Percentiles rank a stretch among this genome's conserved stretches.
phyloP scores from a whole-genome alignment of 2,329 filamentous ascomycete genomes.

The Triangularia verruculosa region DNA sequence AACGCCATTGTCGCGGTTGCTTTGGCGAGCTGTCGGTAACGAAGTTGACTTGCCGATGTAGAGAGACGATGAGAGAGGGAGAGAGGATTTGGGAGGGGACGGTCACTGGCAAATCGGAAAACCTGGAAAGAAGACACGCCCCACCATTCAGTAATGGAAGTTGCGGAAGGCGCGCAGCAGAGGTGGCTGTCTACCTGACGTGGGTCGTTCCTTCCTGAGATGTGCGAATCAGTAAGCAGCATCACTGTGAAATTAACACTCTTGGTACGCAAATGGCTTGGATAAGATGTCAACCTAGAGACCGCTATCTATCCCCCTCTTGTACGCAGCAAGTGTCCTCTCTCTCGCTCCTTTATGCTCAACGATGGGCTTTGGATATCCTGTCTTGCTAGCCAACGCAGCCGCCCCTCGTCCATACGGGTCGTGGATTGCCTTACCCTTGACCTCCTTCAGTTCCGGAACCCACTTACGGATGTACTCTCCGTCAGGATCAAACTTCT shows the following conservation, averaged over 20 bases:
- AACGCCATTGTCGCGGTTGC: not conserved
- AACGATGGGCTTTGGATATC: constrained; percentile 74
- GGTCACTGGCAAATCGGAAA: not conserved
- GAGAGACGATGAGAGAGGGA: not conserved
- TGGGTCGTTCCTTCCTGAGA: not conserved
- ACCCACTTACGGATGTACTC: constrained; percentile 83
- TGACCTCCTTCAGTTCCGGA: constrained; percentile 63
- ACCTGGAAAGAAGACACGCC: not conserved
- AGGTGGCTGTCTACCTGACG: not conserved
- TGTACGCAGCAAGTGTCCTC: constrained; percentile 38
- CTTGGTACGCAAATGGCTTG: not conserved
- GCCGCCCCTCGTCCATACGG: constrained; percentile 67
- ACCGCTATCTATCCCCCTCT: constrained; percentile 24
- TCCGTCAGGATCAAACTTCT: constrained; percentile 78
- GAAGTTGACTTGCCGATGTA: not conserved
- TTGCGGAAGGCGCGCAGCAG: not conserved
- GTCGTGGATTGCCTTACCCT: constrained; percentile 73
- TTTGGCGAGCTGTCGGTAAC: not conserved
- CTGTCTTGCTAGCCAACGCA: constrained; percentile 57
- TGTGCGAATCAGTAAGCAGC: not conserved
- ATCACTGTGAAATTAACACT: not conserved
- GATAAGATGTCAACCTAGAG: not conserved
- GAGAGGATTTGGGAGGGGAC: not conserved
- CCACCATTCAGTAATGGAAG: not conserved
- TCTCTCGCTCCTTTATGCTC: constrained; percentile 68